Evolutionary conservation across 2,329 filamentous ascomycete genomes (phyloP).

Genomic region (Sporothrix brunneoviolacea): DNA sequence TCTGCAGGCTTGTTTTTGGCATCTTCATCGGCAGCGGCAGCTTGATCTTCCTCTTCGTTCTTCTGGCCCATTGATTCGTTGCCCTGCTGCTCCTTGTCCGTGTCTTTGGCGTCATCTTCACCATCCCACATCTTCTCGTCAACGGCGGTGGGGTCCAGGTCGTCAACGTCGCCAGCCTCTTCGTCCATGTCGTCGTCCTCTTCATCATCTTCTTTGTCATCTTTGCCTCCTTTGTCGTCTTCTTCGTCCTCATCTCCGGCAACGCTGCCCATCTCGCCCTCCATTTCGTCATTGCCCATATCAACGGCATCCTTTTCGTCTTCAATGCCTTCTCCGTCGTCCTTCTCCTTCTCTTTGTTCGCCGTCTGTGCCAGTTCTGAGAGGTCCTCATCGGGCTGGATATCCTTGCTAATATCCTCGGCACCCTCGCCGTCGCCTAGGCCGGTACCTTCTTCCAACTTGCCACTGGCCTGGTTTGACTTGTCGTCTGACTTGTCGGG

Average conservation of each 20-base stretch:
- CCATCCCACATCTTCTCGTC: slow-evolving; percentile 99
- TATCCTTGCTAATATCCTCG: slow-evolving; percentile 96
- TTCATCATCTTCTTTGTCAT: slow-evolving; percentile 52
- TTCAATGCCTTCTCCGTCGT: slow-evolving; percentile 58
- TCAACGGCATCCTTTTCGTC: slow-evolving; percentile 82
- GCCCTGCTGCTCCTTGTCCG: slow-evolving; percentile 74
- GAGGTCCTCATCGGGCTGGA: slow-evolving; percentile 87
- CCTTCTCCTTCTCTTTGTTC: slow-evolving; percentile 56
- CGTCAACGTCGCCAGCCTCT: slow-evolving; percentile 71
- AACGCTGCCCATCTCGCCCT: slow-evolving; percentile 68
- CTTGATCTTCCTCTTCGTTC: slow-evolving; percentile 57
- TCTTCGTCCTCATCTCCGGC: slow-evolving; percentile 58
- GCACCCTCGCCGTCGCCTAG: slow-evolving; percentile 91
- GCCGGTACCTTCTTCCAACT: slow-evolving; percentile 85
- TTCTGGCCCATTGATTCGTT: slow-evolving; percentile 66
- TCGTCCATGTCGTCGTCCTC: slow-evolving; percentile 47
- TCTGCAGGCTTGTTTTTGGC: slow-evolving; percentile 59
- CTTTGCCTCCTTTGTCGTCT: slow-evolving; percentile 51
- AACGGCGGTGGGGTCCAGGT: slow-evolving; percentile 79
- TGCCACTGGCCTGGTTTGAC: slow-evolving; percentile 48
- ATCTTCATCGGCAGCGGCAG: slow-evolving; percentile 50
- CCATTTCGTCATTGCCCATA: slow-evolving; percentile 85
- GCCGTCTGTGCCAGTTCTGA: slow-evolving; percentile 84
- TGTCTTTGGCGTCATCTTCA: slow-evolving; percentile 67
- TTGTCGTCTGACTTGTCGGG: slow-evolving; percentile 71